Percentiles rank a stretch among this genome's conserved stretches.
These are phyloP conservation scores for Trichosporon coremiiforme DNA, from an alignment of 1,284 basidiomycete species.

Conservation along the genomic window DNA sequence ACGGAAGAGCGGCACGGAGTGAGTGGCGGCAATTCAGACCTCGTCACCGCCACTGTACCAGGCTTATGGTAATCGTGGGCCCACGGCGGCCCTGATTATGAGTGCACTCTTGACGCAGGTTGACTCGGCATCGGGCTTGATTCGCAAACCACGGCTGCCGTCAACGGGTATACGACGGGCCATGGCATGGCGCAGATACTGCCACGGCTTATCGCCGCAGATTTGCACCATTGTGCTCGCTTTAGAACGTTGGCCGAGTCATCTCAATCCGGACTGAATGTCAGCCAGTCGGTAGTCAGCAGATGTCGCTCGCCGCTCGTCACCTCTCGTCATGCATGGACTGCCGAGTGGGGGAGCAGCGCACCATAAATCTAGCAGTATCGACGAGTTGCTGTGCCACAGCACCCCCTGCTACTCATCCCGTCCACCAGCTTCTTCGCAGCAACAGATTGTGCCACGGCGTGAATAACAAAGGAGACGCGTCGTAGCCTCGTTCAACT, in stretches of 20 bases:
- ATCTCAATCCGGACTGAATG: background rate
- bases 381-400: background rate
- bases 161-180: background rate
- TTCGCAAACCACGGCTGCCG: background rate
- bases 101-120: background rate
- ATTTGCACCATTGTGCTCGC: no score
- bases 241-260: background rate
- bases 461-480: background rate
- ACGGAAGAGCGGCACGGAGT: background rate
- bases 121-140: background rate
- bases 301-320: no score
- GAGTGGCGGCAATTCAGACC: slow-evolving; percentile 12
- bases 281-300: background rate
- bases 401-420: background rate
- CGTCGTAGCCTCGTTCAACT: background rate
- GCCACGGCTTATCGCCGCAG: no score
- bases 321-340: background rate
- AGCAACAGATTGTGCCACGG: background rate
- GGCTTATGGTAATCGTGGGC: background rate
- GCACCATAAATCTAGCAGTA: background rate
- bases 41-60: slow-evolving; percentile 13
- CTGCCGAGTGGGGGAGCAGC: background rate
- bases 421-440: background rate
- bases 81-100: background rate
- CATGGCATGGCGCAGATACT: no score